Evolutionary conservation across 257 asterid genomes (phyloP), one percentile per base, ranked within the genome.

Genomic region (Cruciata laevipes): DNA sequence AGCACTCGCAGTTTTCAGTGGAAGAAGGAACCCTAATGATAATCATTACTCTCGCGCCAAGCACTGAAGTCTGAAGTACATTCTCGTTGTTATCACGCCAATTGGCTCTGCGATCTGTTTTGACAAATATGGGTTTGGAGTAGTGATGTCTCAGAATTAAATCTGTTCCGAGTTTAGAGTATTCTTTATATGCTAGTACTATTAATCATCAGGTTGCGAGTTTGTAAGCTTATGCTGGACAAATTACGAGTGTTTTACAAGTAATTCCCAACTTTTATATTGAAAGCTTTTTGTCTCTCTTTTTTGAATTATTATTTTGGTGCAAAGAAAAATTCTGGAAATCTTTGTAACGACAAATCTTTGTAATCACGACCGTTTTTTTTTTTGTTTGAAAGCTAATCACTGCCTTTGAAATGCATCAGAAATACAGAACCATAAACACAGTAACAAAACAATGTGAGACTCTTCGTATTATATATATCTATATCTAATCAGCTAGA

Each of bases 1-100:
- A 86, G 86, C 96, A 8, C 73, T 94, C 0, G 96, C 97, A 18
- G 96, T 90, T 69, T 94, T 94, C 89, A 83, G 95, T 20, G 89
- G 89, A 31, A 94, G 62, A 87, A 85, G 98, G 81, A 94, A 90
- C 69, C 99, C 99, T 56, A 90, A 94, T 24, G 96, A 94, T 81
- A 87, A 85, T 71, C 99, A 88, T 70, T 90, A 35, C 44, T 85
- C 95, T 13, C 95, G 90, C 35, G 83, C 88, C 52, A 86, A 82
- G 75, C 80, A 85, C 69, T 89, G 78, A 81, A 25, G 8, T 44
- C 69, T 89, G 78, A 81, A 25, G 8, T 44, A 21, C 31, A 14
- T 18, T 16, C 63, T 24, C 42, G 2, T 70, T 62, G 11, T 32
- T 8, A 6, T 31, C 13, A 56, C 62, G n/a, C 42, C 42, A 37